Percentiles rank a stretch among this genome's conserved stretches.
Conservation (phyloP, 331 rosid genomes). For the Cydonia oblonga region DNA sequence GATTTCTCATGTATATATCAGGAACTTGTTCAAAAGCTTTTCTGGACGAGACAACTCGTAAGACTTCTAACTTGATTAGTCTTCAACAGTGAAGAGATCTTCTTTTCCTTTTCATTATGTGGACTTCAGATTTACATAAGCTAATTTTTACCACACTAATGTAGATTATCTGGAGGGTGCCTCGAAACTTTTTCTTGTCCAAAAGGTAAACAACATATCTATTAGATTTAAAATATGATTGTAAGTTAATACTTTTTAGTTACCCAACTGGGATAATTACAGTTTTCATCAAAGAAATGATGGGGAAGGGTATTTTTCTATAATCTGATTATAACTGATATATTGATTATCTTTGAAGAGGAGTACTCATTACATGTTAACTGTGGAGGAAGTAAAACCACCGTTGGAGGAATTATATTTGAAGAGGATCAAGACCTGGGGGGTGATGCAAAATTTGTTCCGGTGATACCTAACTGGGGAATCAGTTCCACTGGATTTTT, state of each 20-base stretch:
- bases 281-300: no score
- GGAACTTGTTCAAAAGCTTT: conserved; percentile 1
- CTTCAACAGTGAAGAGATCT: no score
- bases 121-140: neutral
- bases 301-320: no score
- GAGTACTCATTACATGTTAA: conserved; percentile 5
- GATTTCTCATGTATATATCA: neutral
- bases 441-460: neutral
- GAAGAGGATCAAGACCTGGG: neutral
- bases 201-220: neutral
- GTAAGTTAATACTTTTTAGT: no score
- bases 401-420: neutral
- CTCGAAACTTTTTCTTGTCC: neutral
- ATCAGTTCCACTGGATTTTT: neutral
- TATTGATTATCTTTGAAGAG: neutral
- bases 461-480: neutral
- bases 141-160: neutral
- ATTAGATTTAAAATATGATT: neutral
- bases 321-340: neutral
- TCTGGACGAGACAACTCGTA: neutral
- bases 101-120: neutral
- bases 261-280: no score
- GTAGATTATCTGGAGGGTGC: conserved; percentile 3
- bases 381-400: neutral
- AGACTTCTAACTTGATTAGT: neutral